These are phyloP conservation scores for Apiotrichum gracile DNA, from an alignment of 1,284 basidiomycete genomes.

Conservation along the genomic window DNA sequence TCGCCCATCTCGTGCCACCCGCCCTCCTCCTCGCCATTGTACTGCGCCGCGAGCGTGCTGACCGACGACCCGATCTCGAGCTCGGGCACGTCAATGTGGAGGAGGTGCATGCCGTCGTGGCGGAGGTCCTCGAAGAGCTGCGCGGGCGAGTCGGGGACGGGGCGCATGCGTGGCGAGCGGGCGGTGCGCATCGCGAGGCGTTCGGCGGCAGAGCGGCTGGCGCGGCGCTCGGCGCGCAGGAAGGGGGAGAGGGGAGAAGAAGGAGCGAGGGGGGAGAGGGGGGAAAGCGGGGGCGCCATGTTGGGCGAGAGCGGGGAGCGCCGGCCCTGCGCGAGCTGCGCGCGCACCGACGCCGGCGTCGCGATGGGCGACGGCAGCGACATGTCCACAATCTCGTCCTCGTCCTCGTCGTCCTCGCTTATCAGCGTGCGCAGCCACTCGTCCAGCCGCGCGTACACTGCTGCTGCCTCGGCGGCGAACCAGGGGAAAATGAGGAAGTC, in stretches of 20 bases:
- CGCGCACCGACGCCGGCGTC: not conserved
- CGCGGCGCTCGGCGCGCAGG: not conserved
- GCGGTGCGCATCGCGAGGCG: conserved; percentile 12
- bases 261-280: not conserved
- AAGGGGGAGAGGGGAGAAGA: conserved; percentile 2
- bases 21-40: conserved; percentile 22
- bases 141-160: conserved; percentile 23
- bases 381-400: conserved; percentile 2
- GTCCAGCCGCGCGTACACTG: conserved; percentile 32
- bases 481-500: conserved; percentile 44
- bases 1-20: conserved; percentile 20
- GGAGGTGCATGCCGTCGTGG: conserved; percentile 17
- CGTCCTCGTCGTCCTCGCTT: conserved; percentile 9
- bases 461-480: conserved; percentile 33
- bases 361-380: not conserved
- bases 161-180: conserved; percentile 24
- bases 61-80: conserved; percentile 20
- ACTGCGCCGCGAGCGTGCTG: conserved; percentile 18
- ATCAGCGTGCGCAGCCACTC: conserved; percentile 33
- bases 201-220: not conserved
- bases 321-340: not conserved
- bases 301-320: not conserved
- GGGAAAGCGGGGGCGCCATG: not conserved
- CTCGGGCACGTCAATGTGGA: conserved; percentile 17
- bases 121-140: conserved; percentile 29